Evolutionary conservation across 495 filamentous ascomycete genomes (phyloP), one percentile per base, ranked within the genome.

Genomic region (Lophiostoma macrostomum): DNA sequence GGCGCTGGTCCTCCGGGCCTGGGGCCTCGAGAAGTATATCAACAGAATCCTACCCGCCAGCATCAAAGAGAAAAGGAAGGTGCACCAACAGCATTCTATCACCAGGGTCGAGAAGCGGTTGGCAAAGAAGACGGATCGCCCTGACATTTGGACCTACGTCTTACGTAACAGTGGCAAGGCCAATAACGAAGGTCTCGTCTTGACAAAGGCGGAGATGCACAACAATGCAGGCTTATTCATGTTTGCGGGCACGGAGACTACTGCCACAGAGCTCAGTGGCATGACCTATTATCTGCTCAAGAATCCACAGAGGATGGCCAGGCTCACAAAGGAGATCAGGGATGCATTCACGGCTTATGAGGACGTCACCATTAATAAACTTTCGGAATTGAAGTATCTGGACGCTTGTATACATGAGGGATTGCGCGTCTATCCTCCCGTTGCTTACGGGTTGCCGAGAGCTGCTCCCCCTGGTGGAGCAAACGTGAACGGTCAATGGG

Each of bases 341-440:
- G 20, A 3, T 4, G 30, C 40, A 1, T 57, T 64, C 36, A 16
- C 35, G 2, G 28, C 19, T 0, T 12, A 37, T 14, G 57, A 53
- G 3, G 49, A 61, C 3, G 43, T 61, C 12, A 49, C 16, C 3
- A 35, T 58, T 23, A 25, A 6, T 1, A n/a, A 20, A 2, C 23
- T 55, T 0, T 28, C 28, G n/a, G 6, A 43, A 20, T 24, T 56
- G 19, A 14, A 31, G n/a, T 62, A 62, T 29, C 12, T 58, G 10
- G 39, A 29, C n/a, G 62, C 62, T n/a, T 50, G 44, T 20, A 14
- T 64, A 6, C 48, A 64, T 14, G 62, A 64, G 36, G 35, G 41
- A 0, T 24, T 64, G 14, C 16, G 62, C 3, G 46, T 64, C 0
- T 61, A 58, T 38, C 58, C 62, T 20, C 58, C 58, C 0, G 47